Evolutionary conservation across 2,329 filamentous ascomycete genomes (phyloP), one percentile per base, ranked within the genome.

Genomic region (Nothopassalora personata): DNA sequence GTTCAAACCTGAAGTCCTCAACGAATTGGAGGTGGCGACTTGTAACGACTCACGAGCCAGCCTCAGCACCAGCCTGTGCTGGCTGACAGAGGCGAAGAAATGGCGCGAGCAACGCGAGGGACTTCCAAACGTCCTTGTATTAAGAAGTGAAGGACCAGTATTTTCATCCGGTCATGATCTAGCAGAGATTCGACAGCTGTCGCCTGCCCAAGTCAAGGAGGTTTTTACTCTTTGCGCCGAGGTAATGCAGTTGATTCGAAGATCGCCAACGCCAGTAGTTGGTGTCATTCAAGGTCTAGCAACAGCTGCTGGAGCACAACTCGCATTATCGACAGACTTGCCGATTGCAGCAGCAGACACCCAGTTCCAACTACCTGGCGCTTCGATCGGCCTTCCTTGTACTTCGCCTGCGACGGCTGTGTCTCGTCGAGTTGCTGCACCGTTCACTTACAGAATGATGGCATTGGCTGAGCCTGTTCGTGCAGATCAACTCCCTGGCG

Each of bases 121-220:
- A 9, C 60, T 64, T 18, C 62, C 62, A 7, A 60, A 53, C 36
- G 62, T 64, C 7, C 33, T 64, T 15, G 62, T 64, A 8, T 52
- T 64, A 5, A 52, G 62, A 8, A 62, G 62, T 47, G 55, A 58
- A 27, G 62, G 62, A 13, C 57, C 57, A n/a, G 60, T 64, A n/a
- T 64, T 64, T 45, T 61, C 49, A 9, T 60, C 62, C n/a, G 62
- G 62, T 5, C 62, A 64, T 52, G 62, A 64, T 34, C 53, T 64
- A 9, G 54, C 50, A n/a, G 62, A 64, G 28, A 52, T 64, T 13
- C 57, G 57, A n/a, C 55, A 54, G n/a, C 51, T 62, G 23, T 58
- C 60, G 3, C 49, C 53, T 11, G 56, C 49, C 27, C 54, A 62
- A 4, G 57, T 62, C 47, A 62, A 64, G 50, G 57, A 57, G 47